Evolutionary conservation across 2,329 filamentous ascomycete species (phyloP).

Genomic region (Penicillium occitanis): DNA sequence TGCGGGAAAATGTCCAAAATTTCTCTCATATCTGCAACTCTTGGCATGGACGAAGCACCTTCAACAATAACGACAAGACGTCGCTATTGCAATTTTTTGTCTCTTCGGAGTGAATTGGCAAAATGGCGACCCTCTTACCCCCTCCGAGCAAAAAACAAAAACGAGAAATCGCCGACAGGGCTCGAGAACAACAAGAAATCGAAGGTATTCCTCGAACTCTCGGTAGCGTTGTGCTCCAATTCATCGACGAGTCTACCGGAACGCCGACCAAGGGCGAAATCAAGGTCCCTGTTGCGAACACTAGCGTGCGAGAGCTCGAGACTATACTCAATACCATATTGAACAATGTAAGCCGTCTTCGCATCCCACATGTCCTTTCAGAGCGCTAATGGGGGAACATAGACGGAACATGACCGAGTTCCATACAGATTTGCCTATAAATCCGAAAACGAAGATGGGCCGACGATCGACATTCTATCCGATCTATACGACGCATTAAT

Average conservation of each 20-base stretch:
- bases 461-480: conserved; percentile 47
- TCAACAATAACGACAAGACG: not conserved
- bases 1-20: conserved; percentile 18
- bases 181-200: conserved; percentile 73
- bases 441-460: conserved; percentile 38
- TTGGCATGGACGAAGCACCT: not conserved
- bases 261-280: conserved; percentile 68
- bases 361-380: not conserved
- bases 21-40: conserved; percentile 7
- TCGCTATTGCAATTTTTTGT: not conserved
- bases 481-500: conserved; percentile 54
- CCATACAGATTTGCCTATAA: conserved; percentile 67
- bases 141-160: conserved; percentile 86
- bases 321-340: conserved; percentile 81
- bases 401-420: conserved; percentile 61
- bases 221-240: conserved; percentile 81
- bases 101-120: conserved; percentile 7
- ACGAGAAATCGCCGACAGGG: conserved; percentile 69
- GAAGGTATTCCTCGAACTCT: conserved; percentile 63
- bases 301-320: conserved; percentile 85
- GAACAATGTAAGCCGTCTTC: conserved; percentile 59
- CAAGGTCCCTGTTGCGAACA: conserved; percentile 77
- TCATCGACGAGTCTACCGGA: conserved; percentile 75
- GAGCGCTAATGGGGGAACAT: conserved; percentile 1
- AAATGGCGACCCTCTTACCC: conserved; percentile 78